Conservation (phyloP, 306 rosid species). For the Echinosophora koreensis region DNA sequence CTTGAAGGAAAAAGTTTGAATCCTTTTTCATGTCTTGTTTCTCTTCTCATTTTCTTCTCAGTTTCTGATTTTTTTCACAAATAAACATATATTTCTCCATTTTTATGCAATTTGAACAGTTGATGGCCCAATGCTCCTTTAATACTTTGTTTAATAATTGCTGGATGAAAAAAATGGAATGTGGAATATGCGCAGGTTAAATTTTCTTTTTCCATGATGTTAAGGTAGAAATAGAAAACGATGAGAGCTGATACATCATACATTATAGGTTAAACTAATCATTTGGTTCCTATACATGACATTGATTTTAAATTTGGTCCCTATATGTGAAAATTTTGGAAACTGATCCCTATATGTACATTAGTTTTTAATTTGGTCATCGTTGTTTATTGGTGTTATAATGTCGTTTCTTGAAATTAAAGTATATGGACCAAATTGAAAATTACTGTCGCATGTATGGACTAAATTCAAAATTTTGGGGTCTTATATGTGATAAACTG, state of each 20-base stretch:
- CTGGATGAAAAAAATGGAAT: background rate
- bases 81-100: background rate
- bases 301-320: too few relatives aligned
- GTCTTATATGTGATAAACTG: too few relatives aligned
- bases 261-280: too few relatives aligned
- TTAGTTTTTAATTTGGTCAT: too few relatives aligned
- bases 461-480: too few relatives aligned
- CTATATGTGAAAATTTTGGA: too few relatives aligned
- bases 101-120: background rate
- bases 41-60: background rate
- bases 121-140: background rate
- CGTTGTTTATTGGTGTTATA: too few relatives aligned
- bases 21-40: conserved; percentile 12
- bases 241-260: background rate
- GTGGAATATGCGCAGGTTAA: background rate
- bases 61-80: background rate
- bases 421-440: too few relatives aligned
- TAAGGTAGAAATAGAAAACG: background rate
- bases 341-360: too few relatives aligned
- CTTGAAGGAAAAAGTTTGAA: background rate
- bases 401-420: too few relatives aligned
- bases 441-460: too few relatives aligned
- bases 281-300: too few relatives aligned
- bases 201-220: background rate
- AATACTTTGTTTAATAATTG: background rate